Percentiles rank a stretch among this genome's conserved stretches.
Evolutionary conservation across 1,284 basidiomycete genomes (phyloP).

Genomic region (Ceratobasidium sp.): DNA sequence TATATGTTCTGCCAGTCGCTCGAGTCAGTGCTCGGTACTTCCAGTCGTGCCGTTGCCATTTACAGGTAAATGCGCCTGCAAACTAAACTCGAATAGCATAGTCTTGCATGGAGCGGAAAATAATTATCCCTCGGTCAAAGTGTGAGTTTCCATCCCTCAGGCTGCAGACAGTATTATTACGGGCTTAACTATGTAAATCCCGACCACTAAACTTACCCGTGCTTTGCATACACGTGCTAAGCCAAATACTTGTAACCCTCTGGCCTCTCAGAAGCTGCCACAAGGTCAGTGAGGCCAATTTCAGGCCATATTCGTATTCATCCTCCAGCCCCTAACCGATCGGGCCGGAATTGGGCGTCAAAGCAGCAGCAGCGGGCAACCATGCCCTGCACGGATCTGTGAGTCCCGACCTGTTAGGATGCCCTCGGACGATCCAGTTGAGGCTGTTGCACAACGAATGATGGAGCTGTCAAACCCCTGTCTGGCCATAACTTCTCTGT

Average conservation of each 20-base stretch:
- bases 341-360: too few relatives aligned
- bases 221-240: background rate
- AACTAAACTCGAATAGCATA: background rate
- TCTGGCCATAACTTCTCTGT: background rate
- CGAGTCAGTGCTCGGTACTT: too few relatives aligned
- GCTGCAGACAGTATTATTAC: too few relatives aligned
- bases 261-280: background rate
- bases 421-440: background rate
- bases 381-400: background rate
- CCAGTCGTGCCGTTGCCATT: background rate
- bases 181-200: background rate
- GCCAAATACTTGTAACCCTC: background rate
- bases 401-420: too few relatives aligned
- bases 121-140: too few relatives aligned
- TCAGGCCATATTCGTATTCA: too few relatives aligned
- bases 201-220: background rate
- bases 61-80: background rate
- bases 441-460: background rate
- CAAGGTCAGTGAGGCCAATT: background rate
- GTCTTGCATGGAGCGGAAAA: too few relatives aligned
- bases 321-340: too few relatives aligned
- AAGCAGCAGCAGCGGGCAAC: too few relatives aligned
- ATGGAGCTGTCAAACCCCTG: background rate
- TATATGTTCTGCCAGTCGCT: background rate
- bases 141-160: background rate